Base-by-base conservation (phyloP, 2,329 filamentous ascomycete species). In the Stagonosporopsis cucurbitacearum region DNA sequence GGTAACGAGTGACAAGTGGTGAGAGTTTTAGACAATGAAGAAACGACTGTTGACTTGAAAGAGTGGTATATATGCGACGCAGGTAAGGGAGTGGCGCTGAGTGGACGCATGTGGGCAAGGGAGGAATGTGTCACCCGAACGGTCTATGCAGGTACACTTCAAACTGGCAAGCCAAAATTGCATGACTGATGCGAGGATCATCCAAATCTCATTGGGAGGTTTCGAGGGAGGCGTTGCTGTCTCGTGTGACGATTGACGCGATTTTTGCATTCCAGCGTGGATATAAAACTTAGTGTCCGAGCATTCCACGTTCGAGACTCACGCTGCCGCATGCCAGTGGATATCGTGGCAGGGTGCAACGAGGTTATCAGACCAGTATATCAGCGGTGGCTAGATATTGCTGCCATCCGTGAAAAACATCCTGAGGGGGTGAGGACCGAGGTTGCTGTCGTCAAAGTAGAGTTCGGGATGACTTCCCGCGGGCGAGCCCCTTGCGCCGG, bases 1-100 rank as follows among this genome's bases (percentile, higher is more conserved):
- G 46, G 40, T 50, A 50, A 55, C 50, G 53, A 56, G 45, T 51
- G 53, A 56, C 53, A 47, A 56, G 47, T 51, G 47, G 48, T 56
- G 46, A 55, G 40, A 46, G 46, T 41, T 44, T 35, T 11, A 41
- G 46, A 55, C 46, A 50, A 55, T 50, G 46, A 30, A 41, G 40
- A 41, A 25, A 46, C 17, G 4, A 4, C 15, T 19, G 20, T 43
- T 13, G 28, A 46, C 13, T 41, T 39, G 28, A 37, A 15, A 33
- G 41, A 50, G 54, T 52, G 39, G 44, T 57, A 52, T 57, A 57
- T 57, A 52, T 52, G 43, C 37, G 48, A 32, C 43, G 54, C 30
- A 57, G 54, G 48, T 56, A 57, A 57, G 54, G 54, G 54, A 57
- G 48, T 51, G 48, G 54, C 43, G 32, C 48, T 23, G 41, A 35